phyloP scores from a whole-genome alignment of 1,284 basidiomycete species.

The Tilletia walkeri region DNA sequence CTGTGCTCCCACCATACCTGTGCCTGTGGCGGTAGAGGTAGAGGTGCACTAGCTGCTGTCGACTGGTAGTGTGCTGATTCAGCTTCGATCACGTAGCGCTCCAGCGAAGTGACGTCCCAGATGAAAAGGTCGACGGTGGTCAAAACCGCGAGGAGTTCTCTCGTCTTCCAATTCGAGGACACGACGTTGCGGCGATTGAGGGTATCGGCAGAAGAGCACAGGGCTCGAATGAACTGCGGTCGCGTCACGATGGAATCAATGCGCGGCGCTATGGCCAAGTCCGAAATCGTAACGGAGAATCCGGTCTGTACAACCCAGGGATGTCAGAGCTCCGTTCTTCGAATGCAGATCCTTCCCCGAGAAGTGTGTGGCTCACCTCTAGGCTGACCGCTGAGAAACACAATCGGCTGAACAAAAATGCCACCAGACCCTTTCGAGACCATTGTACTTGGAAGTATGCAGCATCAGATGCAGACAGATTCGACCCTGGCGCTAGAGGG shows the following conservation, averaged over 20 bases:
- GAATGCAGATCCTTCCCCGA: background rate
- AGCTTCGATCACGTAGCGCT: background rate
- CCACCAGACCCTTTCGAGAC: background rate
- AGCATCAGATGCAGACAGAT: background rate
- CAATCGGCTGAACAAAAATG: background rate
- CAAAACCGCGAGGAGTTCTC: background rate
- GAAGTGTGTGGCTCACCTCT: background rate
- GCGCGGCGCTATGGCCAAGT: background rate
- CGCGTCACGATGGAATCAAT: background rate
- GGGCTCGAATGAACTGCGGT: constrained; percentile 3
- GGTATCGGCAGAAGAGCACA: background rate
- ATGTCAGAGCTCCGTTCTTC: background rate
- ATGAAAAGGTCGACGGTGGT: constrained; percentile 7
- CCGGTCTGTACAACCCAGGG: background rate
- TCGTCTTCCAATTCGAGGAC: background rate
- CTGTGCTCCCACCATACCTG: background rate
- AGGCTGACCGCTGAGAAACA: background rate
- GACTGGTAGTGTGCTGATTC: background rate
- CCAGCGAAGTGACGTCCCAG: background rate
- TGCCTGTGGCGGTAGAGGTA: too few species aligned
- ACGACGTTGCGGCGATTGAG: background rate
- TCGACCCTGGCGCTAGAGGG: background rate
- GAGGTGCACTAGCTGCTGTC: too few species aligned
- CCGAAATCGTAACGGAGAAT: background rate
- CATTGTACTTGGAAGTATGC: constrained; percentile 1